Evolutionary conservation across 1,139 yeast genomes (phyloP).

Genomic region (Kodamaea sp.): DNA sequence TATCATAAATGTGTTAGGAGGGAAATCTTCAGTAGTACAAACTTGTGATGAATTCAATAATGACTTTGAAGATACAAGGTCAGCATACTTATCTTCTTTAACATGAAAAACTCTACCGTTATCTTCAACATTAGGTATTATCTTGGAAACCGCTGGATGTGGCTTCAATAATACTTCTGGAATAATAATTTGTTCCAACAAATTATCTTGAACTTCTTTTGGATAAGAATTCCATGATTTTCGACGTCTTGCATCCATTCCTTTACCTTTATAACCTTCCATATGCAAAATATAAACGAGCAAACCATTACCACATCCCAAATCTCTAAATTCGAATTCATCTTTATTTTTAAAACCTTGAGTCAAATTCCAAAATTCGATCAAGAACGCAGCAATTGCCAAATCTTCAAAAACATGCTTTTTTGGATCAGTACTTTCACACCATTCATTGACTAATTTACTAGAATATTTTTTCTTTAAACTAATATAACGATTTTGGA

Average conservation of each 20-base stretch:
- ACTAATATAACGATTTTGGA: conserved; percentile 77
- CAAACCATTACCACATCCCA: conserved; percentile 95
- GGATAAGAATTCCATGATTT: conserved; percentile 86
- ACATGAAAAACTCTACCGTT: conserved; percentile 61
- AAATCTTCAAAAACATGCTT: conserved; percentile 96
- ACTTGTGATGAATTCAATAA: conserved; percentile 57
- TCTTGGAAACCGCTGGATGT: conserved; percentile 54
- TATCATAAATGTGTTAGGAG: conserved; percentile 70
- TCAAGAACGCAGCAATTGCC: conserved; percentile 90
- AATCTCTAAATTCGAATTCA: conserved; percentile 71
- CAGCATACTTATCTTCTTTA: not conserved
- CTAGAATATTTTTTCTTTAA: conserved; percentile 82
- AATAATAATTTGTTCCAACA: conserved; percentile 74
- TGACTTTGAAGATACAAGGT: conserved; percentile 27
- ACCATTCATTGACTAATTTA: conserved; percentile 77
- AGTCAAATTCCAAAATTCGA: conserved; percentile 76
- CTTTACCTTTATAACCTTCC: conserved; percentile 83
- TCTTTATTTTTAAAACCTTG: conserved; percentile 40
- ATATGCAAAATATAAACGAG: conserved; percentile 67
- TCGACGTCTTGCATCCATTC: conserved; percentile 86
- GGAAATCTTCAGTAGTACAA: conserved; percentile 61
- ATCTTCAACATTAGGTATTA: conserved; percentile 53
- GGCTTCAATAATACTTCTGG: conserved; percentile 71
- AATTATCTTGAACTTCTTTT: conserved; percentile 46
- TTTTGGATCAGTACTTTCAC: conserved; percentile 88